Base-by-base conservation (phyloP, 2,329 filamentous ascomycete genomes). In the Penicillium aurantiogriseum region DNA sequence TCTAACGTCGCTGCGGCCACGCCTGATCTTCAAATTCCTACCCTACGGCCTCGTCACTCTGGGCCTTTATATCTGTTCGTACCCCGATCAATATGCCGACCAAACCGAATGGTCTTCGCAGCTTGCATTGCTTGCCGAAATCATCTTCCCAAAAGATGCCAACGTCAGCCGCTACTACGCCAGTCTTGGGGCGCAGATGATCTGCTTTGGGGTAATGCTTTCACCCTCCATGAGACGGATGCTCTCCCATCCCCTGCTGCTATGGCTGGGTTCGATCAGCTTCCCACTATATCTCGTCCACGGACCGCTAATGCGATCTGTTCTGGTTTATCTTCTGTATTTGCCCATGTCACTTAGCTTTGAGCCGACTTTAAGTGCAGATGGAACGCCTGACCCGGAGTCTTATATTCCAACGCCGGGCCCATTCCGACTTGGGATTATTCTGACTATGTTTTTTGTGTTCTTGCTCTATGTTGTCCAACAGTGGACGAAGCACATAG, bases 201-300 rank as follows among this genome's bases (percentile, higher is more conserved):
- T 85, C 49, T 74, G 79, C 4, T 65, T 84, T 5, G 81, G 79
- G 10, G 76, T 84, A 59, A 78, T 85, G 65, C 80, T 83, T 63
- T 84, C 80, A 0, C 77, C 78, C 1, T 69, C 72, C 29, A 72
- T 82, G 31, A 84, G 85, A 59, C 78, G 77, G 50, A 62, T 82
- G 0, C 77, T 88, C 3, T 83, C 82, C 4, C 80, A 80, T 57
- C 79, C 79, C 33, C 77, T 80, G 54, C 80, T 88, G 43, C 77
- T 85, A 44, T 88, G 84, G 80, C 79, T 88, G 13, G 85, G 85
- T 44, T 83, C 83, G 65, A 81, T 87, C 72, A 85, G 82, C 44
- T 87, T 87, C 65, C 84, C 85, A 1, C 82, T 88, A 15, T 88
- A 88, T 65, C 78, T 88, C 7, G 73, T 88, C 21, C 85, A 88